A percentile compares a stretch with the other conserved stretches of the same genome.
Evolutionary conservation across 768 basidiomycete species (phyloP).

Genomic region (Leccinum longicurvipes): DNA sequence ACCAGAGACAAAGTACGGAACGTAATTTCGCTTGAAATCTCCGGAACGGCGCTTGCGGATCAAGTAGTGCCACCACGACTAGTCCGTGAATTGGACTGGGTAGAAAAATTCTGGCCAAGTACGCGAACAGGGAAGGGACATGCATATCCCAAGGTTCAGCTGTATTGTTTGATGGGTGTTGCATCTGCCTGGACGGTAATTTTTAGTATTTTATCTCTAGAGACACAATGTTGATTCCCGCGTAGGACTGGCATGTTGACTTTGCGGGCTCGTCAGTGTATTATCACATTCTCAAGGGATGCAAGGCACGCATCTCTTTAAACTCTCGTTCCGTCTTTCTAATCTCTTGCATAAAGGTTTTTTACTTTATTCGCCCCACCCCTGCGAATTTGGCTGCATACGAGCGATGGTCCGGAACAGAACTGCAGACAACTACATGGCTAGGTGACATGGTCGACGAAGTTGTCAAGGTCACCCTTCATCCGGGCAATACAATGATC

Average conservation of each 20-base stretch:
- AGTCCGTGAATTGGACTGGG: slow-evolving; percentile 92
- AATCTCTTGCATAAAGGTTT: slow-evolving; percentile 51
- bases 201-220: slow-evolving; percentile 8
- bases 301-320: slow-evolving; percentile 53
- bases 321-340: neutral
- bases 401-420: slow-evolving; percentile 91
- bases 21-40: slow-evolving; percentile 93
- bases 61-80: slow-evolving; percentile 79
- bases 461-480: slow-evolving; percentile 79
- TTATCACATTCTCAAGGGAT: slow-evolving; percentile 86
- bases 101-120: slow-evolving; percentile 91
- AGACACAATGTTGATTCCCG: neutral
- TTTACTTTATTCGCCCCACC: slow-evolving; percentile 94
- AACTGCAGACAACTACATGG: slow-evolving; percentile 85
- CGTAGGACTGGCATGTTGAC: slow-evolving; percentile 96
- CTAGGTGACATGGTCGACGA: slow-evolving; percentile 90
- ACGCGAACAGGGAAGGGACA: slow-evolving; percentile 70
- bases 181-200: slow-evolving; percentile 90
- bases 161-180: slow-evolving; percentile 97
- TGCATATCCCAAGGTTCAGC: slow-evolving; percentile 86
- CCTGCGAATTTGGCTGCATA: slow-evolving; percentile 83
- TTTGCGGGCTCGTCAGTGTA: slow-evolving; percentile 98
- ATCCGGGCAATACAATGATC: slow-evolving; percentile 83
- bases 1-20: slow-evolving; percentile 86
- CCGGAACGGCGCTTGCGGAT: slow-evolving; percentile 77